Evolutionary conservation across 441 rosid species (phyloP).

Genomic region (Populus hybrid): DNA sequence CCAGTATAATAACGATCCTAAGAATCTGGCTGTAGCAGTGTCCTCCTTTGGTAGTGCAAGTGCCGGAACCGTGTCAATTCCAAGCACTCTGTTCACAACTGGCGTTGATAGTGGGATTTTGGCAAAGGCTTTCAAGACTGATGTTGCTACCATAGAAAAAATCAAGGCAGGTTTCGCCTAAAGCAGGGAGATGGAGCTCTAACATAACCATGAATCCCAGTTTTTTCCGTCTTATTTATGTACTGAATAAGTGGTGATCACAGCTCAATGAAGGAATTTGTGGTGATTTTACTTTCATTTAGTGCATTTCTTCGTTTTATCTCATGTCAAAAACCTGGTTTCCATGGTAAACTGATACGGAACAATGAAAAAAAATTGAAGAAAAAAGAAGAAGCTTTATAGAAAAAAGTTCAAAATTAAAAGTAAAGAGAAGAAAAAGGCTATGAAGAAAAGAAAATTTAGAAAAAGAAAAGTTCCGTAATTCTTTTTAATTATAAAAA

Average conservation of each 20-base stretch:
- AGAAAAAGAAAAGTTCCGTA: too few relatives aligned
- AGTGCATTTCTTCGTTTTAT: background rate
- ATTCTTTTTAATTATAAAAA: too few relatives aligned
- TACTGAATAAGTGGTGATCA: background rate
- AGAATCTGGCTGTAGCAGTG: conserved; percentile 22
- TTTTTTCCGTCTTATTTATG: background rate
- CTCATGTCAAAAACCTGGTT: background rate
- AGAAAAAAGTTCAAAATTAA: too few relatives aligned
- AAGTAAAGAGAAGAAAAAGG: too few relatives aligned
- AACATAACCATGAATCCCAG: background rate
- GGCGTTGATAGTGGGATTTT: conserved; percentile 25
- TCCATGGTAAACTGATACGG: too few relatives aligned
- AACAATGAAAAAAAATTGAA: too few relatives aligned
- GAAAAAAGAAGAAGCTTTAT: too few relatives aligned
- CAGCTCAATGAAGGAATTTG: background rate
- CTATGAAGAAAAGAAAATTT: too few relatives aligned
- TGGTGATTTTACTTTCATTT: background rate
- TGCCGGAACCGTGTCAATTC: conserved; percentile 38
- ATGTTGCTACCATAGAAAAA: conserved; percentile 17
- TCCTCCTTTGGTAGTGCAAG: conserved; percentile 41
- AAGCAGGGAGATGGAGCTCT: background rate
- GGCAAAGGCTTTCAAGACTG: conserved; percentile 40
- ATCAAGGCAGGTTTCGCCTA: background rate
- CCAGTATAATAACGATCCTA: conserved; percentile 25
- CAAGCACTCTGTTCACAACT: conserved; percentile 18